A percentile compares a stretch with the other conserved stretches of the same genome.
Conservation (phyloP, 129 eudicot genomes). For the Flaveria robusta region DNA sequence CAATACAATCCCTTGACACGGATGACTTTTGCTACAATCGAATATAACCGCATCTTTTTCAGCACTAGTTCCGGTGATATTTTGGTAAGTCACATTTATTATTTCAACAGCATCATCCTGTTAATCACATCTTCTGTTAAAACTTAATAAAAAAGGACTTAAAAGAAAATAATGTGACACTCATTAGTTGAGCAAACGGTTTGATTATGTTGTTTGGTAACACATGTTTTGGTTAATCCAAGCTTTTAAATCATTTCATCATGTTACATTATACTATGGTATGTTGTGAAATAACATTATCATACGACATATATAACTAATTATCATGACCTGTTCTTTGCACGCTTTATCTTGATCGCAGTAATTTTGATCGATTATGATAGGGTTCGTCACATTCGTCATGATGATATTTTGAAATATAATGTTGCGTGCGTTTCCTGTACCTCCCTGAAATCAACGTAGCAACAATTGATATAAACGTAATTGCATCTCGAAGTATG, state of each 20-base stretch:
- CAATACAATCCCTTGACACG: slow-evolving; percentile 68
- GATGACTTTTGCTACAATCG: slow-evolving; percentile 58
- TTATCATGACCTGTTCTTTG: slow-evolving; percentile 50
- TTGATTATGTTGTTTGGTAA: too few species aligned
- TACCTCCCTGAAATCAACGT: slow-evolving; percentile 67
- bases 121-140: background rate
- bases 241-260: background rate
- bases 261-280: background rate
- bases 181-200: too few species aligned
- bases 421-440: slow-evolving; percentile 79
- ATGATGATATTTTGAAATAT: slow-evolving; percentile 60
- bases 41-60: slow-evolving; percentile 52
- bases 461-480: background rate
- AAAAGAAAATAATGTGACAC: too few species aligned
- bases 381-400: slow-evolving; percentile 68
- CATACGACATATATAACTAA: background rate
- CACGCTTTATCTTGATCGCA: slow-evolving; percentile 71
- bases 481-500: too few species aligned
- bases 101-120: slow-evolving; percentile 81
- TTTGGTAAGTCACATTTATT: slow-evolving; percentile 59
- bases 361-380: slow-evolving; percentile 80
- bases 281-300: too few species aligned
- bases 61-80: slow-evolving; percentile 72
- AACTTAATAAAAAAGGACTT: too few species aligned
- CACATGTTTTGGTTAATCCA: too few species aligned